Percentiles rank a stretch among this genome's conserved stretches.
Conservation (phyloP, 1,139 yeast species). For the Wickerhamiella pararugosa region DNA sequence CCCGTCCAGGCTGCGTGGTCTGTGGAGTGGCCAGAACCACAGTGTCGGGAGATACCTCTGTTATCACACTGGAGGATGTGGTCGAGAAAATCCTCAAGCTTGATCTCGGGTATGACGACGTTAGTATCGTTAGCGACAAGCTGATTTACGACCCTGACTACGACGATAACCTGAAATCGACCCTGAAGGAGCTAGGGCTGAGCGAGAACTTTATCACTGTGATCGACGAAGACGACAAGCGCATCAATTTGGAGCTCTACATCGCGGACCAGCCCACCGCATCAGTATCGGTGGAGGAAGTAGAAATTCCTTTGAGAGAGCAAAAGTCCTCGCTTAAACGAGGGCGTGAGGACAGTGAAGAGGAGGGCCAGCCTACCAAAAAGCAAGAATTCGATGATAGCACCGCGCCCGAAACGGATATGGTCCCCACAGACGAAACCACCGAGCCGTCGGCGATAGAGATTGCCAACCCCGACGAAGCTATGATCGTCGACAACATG, state of each 20-base stretch:
- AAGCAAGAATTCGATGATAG: not conserved
- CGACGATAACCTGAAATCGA: constrained; percentile 52
- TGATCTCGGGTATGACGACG: constrained; percentile 43
- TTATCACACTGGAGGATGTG: constrained; percentile 29
- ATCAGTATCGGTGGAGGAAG: constrained; percentile 8
- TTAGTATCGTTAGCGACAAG: constrained; percentile 48
- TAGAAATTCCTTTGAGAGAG: constrained; percentile 12
- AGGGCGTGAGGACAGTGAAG: constrained; percentile 14
- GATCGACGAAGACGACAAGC: constrained; percentile 49
- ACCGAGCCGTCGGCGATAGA: too few species aligned
- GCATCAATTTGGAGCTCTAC: constrained; percentile 57
- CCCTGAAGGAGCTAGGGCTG: constrained; percentile 42
- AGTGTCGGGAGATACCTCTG: constrained; percentile 25
- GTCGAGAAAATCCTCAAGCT: constrained; percentile 32
- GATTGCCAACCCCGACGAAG: too few species aligned
- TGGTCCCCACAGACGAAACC: too few species aligned
- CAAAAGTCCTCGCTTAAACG: constrained; percentile 13
- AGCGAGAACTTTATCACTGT: constrained; percentile 41
- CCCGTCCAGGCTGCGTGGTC: constrained; percentile 56
- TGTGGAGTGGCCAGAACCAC: constrained; percentile 51
- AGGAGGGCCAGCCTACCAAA: constrained; percentile 12
- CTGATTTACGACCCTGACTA: constrained; percentile 77
- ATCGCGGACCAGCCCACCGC: constrained; percentile 17
- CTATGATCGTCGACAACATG: too few species aligned
- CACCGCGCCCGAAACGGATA: too few species aligned